Conservation (phyloP, 176 grass and related monocot species). For the Triticum timopheevii region DNA sequence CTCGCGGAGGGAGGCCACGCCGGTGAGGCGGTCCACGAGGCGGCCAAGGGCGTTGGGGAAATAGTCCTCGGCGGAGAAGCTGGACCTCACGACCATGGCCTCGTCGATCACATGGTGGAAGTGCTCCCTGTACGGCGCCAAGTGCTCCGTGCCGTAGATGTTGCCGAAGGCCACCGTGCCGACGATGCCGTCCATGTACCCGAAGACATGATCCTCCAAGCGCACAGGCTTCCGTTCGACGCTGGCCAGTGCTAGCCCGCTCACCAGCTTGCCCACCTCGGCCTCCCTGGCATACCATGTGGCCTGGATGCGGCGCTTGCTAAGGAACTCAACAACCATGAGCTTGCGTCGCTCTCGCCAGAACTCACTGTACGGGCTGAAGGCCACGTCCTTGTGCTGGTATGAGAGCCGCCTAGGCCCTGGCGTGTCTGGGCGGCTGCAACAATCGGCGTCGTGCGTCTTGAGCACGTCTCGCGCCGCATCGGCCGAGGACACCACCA, state of each 20-base stretch:
- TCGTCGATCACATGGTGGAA: background rate
- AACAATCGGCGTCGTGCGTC: too few relatives aligned
- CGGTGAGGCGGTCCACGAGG: background rate
- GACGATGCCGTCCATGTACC: conserved; percentile 13
- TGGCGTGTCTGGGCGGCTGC: too few relatives aligned
- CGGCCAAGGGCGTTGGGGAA: background rate
- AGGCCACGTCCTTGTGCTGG: conserved; percentile 25
- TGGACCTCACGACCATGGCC: background rate
- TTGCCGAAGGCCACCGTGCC: conserved; percentile 25
- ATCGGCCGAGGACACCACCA: too few relatives aligned
- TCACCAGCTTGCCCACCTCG: conserved; percentile 3
- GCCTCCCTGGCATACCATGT: conserved; percentile 3
- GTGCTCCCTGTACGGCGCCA: background rate
- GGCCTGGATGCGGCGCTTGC: conserved; percentile 42
- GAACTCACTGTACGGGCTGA: conserved; percentile 42
- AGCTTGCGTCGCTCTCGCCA: conserved; percentile 54
- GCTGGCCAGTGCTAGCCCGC: background rate
- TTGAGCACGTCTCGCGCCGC: too few relatives aligned
- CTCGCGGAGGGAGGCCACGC: background rate
- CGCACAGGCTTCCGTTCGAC: background rate
- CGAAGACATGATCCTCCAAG: background rate
- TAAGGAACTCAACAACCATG: conserved; percentile 39
- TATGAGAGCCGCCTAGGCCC: background rate
- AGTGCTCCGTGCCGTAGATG: conserved; percentile 2
- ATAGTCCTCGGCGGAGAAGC: conserved; percentile 26